These are phyloP conservation scores for Ogataea trehalophila DNA, from an alignment of 805 yeast species.

Conservation along the genomic window DNA sequence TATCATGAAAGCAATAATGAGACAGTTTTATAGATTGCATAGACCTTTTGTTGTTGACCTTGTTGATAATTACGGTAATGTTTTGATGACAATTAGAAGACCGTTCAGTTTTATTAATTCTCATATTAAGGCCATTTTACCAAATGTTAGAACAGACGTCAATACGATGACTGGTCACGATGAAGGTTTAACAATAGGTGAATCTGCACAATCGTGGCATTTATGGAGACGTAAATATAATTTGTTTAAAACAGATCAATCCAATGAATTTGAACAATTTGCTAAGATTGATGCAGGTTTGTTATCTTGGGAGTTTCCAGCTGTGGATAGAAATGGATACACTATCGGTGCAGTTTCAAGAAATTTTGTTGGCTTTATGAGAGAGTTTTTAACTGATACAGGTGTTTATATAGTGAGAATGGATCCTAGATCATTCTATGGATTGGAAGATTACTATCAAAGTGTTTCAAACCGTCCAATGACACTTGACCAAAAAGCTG, in stretches of 20 bases:
- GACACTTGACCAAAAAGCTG: conserved; percentile 78
- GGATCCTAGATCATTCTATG: conserved; percentile 67
- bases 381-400: conserved; percentile 91
- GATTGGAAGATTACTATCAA: conserved; percentile 43
- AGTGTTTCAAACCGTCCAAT: conserved; percentile 41
- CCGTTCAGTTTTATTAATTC: conserved; percentile 89
- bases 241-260: conserved; percentile 48
- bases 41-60: conserved; percentile 80
- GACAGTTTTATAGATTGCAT: conserved; percentile 81
- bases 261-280: conserved; percentile 58
- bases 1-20: conserved; percentile 57
- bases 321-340: conserved; percentile 49
- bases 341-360: conserved; percentile 78
- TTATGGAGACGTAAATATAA: conserved; percentile 88
- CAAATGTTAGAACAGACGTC: conserved; percentile 37
- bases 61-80: conserved; percentile 57
- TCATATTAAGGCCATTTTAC: conserved; percentile 68
- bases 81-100: conserved; percentile 62
- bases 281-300: conserved; percentile 87
- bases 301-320: conserved; percentile 81
- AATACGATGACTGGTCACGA: conserved; percentile 37
- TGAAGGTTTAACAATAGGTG: conserved; percentile 58
- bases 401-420: conserved; percentile 86
- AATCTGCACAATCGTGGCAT: conserved; percentile 91
- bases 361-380: conserved; percentile 91